Evolutionary conservation across 306 rosid genomes (phyloP).

Genomic region (Cicer cuneatum): DNA sequence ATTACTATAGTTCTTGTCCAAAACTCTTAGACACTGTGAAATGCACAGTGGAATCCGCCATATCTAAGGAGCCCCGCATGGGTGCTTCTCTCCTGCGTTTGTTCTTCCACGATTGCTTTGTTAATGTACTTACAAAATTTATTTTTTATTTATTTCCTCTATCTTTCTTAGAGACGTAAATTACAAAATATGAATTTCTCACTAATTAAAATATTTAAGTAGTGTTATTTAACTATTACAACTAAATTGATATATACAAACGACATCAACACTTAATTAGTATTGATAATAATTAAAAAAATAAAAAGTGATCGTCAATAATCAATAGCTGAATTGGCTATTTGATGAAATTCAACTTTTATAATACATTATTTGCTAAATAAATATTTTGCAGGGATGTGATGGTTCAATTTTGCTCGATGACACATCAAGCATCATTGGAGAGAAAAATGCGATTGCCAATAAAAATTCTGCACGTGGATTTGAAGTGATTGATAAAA

Average conservation of each 20-base stretch:
- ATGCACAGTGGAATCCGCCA: constrained; percentile 59
- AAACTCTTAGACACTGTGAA: constrained; percentile 61
- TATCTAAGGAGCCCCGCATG: constrained; percentile 76
- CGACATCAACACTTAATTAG: no score
- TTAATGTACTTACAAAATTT: constrained; percentile 60
- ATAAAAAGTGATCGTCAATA: no score
- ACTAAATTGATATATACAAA: no score
- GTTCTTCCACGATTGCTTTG: constrained; percentile 91
- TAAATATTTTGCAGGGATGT: constrained; percentile 62
- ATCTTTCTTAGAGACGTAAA: no score
- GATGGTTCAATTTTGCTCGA: constrained; percentile 89
- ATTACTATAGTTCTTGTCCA: constrained; percentile 70
- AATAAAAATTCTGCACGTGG: constrained; percentile 81
- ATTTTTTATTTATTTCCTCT: neutral
- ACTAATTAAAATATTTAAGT: no score
- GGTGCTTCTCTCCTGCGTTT: constrained; percentile 96
- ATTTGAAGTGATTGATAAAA: constrained; percentile 72
- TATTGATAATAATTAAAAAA: no score
- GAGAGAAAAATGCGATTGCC: constrained; percentile 80
- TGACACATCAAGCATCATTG: constrained; percentile 68
- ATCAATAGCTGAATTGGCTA: no score
- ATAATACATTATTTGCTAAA: neutral
- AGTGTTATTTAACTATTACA: no score
- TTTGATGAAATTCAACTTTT: no score
- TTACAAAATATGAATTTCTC: no score